These are phyloP conservation scores for Capronia coronata DNA, from an alignment of 2,329 filamentous ascomycete genomes.

Conservation along the genomic window DNA sequence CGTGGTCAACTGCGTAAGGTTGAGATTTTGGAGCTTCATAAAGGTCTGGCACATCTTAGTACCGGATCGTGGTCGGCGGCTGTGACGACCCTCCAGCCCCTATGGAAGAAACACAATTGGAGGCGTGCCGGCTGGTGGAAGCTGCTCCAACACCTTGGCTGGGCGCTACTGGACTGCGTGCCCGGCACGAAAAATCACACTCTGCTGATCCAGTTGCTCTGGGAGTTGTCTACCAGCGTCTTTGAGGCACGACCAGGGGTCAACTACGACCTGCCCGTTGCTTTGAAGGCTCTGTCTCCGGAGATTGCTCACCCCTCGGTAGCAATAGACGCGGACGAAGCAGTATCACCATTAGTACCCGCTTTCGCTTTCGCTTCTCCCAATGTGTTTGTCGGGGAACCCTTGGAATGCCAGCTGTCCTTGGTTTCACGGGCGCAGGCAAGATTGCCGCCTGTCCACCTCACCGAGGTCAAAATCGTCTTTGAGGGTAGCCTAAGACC, in stretches of 20 bases:
- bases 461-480: slow-evolving; percentile 46
- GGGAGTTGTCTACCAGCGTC: slow-evolving; percentile 47
- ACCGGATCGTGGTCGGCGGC: slow-evolving; percentile 47
- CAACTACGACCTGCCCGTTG: slow-evolving; percentile 39
- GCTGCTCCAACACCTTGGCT: slow-evolving; percentile 49
- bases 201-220: slow-evolving; percentile 48
- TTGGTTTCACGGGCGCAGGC: slow-evolving; percentile 45
- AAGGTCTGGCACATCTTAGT: slow-evolving; percentile 49
- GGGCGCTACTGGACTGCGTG: slow-evolving; percentile 50
- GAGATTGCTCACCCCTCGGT: slow-evolving; percentile 43
- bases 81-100: slow-evolving; percentile 44
- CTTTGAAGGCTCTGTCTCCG: background rate
- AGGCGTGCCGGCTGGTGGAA: slow-evolving; percentile 54
- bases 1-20: slow-evolving; percentile 49
- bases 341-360: slow-evolving; percentile 44
- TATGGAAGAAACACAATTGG: slow-evolving; percentile 55
- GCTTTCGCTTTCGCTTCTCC: slow-evolving; percentile 49
- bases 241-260: slow-evolving; percentile 35
- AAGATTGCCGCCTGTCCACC: slow-evolving; percentile 41
- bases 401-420: slow-evolving; percentile 50
- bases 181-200: slow-evolving; percentile 41
- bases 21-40: slow-evolving; percentile 50
- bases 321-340: slow-evolving; percentile 43
- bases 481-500: slow-evolving; percentile 48
- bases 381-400: slow-evolving; percentile 56